These are phyloP conservation scores for Tulasnella sp. DNA, from an alignment of 768 basidiomycete species.

Conservation along the genomic window DNA sequence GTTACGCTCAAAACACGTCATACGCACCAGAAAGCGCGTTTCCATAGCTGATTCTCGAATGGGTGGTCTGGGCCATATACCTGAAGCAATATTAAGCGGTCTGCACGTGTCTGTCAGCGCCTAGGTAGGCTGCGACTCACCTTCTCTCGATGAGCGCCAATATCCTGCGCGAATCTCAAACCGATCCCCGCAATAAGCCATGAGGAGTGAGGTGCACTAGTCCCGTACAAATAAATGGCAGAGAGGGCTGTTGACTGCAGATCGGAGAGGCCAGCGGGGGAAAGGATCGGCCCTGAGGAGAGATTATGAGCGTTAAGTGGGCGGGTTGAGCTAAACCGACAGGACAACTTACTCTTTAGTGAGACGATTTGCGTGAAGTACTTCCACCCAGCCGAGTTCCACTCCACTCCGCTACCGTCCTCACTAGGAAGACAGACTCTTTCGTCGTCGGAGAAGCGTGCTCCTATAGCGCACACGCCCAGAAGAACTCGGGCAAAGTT, in stretches of 20 bases:
- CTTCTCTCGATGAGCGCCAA: constrained; percentile 52
- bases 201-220: constrained; percentile 33
- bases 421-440: constrained; percentile 41
- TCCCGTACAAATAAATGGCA: constrained; percentile 49
- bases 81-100: background rate
- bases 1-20: constrained; percentile 24
- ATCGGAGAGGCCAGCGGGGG: constrained; percentile 55
- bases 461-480: constrained; percentile 62
- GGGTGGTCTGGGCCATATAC: constrained; percentile 38
- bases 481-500: constrained; percentile 55
- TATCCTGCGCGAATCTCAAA: constrained; percentile 33
- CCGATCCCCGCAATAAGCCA: constrained; percentile 41
- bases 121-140: constrained; percentile 26
- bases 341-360: constrained; percentile 45
- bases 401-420: constrained; percentile 36
- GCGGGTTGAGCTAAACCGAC: constrained; percentile 27
- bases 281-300: constrained; percentile 19
- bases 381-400: constrained; percentile 48
- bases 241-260: constrained; percentile 48
- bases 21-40: constrained; percentile 64
- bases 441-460: constrained; percentile 51
- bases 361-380: constrained; percentile 57
- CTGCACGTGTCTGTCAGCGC: background rate
- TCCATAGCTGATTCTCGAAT: constrained; percentile 64
- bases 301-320: background rate